These are phyloP conservation scores for Neonectria ditissima DNA, from an alignment of 2,329 filamentous ascomycete genomes.

Conservation along the genomic window DNA sequence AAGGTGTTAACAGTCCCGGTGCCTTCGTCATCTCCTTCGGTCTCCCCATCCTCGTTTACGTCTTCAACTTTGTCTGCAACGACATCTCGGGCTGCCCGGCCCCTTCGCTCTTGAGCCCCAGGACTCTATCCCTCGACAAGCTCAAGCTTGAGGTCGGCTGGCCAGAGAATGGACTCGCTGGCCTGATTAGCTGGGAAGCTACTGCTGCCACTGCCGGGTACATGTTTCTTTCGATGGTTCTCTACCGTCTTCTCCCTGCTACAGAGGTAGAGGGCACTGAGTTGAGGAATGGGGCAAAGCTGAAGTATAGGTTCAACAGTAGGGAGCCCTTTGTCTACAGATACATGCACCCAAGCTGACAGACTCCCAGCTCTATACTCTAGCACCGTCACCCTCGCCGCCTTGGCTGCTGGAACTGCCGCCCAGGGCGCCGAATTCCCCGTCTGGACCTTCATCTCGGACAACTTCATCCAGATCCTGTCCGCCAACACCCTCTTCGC, in stretches of 20 bases:
- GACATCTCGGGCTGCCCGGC: conserved; percentile 92
- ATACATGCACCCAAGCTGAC: conserved; percentile 28
- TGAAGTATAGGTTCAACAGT: conserved; percentile 88
- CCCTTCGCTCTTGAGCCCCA: conserved; percentile 80
- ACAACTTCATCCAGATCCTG: conserved; percentile 89
- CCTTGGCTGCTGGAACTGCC: conserved; percentile 79
- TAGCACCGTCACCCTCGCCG: conserved; percentile 77
- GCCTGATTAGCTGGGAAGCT: conserved; percentile 76
- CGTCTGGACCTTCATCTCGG: conserved; percentile 92
- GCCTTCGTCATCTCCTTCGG: conserved; percentile 82
- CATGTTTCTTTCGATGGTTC: conserved; percentile 78
- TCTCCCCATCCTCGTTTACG: conserved; percentile 82
- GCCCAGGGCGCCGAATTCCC: conserved; percentile 83
- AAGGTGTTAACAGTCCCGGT: conserved; percentile 69
- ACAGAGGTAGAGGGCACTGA: conserved; percentile 76
- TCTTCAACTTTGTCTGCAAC: conserved; percentile 89
- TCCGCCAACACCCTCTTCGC: conserved; percentile 85
- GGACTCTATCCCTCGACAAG: conserved; percentile 75
- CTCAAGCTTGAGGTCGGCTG: conserved; percentile 87
- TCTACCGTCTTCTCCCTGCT: conserved; percentile 83
- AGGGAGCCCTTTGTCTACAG: conserved; percentile 43
- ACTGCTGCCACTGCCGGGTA: conserved; percentile 80
- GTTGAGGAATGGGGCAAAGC: conserved; percentile 76
- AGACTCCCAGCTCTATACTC: conserved; percentile 74
- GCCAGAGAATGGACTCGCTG: conserved; percentile 76